A percentile compares a stretch with the other conserved stretches of the same genome.
Conservation (phyloP, 129 eudicot species). For the Flaveria bidentis region DNA sequence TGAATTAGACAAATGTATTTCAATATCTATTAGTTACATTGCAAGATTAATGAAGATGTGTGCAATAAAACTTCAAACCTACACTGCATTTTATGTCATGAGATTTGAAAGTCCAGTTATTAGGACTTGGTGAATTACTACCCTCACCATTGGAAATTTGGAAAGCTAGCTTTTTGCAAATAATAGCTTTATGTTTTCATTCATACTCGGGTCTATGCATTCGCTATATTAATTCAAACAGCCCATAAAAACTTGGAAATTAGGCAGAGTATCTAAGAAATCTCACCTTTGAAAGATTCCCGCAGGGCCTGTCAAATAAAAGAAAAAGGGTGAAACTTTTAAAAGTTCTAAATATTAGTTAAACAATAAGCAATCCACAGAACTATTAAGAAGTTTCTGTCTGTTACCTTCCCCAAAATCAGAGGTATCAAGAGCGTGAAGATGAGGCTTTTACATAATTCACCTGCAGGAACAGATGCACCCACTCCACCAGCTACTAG, state of each 20-base stretch:
- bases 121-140: not conserved
- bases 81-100: not conserved
- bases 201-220: conserved; percentile 5
- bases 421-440: conserved; percentile 74
- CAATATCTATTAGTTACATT: conserved; percentile 6
- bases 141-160: conserved; percentile 12
- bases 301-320: conserved; percentile 61
- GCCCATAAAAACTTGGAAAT: not conserved
- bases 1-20: not conserved
- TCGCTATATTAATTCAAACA: not conserved
- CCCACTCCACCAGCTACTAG: conserved; percentile 82
- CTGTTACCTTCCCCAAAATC: conserved; percentile 73
- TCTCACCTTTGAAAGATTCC: conserved; percentile 68
- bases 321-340: conserved; percentile 12
- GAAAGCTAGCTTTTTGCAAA: conserved; percentile 1
- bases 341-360: not conserved
- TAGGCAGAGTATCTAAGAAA: conserved; percentile 8
- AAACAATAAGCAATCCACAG: conserved; percentile 16
- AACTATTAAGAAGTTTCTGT: not conserved
- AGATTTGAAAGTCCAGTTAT: conserved; percentile 14
- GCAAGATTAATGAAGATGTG: conserved; percentile 5
- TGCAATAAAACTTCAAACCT: conserved; percentile 2
- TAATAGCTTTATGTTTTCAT: conserved; percentile 15
- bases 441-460: conserved; percentile 72
- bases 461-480: conserved; percentile 68